Evolutionary conservation across 164 flowering plant genomes (phyloP).

Genomic region (Macadamia tetraphylla): DNA sequence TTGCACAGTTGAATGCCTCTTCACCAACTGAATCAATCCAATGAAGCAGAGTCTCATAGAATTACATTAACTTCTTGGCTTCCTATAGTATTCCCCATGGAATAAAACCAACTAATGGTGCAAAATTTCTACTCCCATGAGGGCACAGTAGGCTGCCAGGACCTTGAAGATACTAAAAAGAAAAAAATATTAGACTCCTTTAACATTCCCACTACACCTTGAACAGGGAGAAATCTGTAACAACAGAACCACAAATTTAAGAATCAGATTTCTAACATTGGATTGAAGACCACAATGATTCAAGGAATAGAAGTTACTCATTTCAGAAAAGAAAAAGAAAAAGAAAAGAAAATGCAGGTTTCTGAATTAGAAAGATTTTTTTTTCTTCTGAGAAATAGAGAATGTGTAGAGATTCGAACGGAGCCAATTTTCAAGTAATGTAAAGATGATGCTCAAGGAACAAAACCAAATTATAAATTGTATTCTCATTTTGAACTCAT

Average conservation of each 20-base stretch:
- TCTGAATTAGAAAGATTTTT: too few species aligned
- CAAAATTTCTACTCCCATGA: slow-evolving; percentile 70
- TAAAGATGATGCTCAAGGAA: neutral
- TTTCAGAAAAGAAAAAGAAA: too few species aligned
- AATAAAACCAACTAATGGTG: slow-evolving; percentile 29
- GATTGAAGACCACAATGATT: neutral
- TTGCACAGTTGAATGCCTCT: slow-evolving; percentile 63
- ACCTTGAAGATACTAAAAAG: slow-evolving; percentile 8
- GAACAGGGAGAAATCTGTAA: neutral
- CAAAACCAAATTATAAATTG: too few species aligned
- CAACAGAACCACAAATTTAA: neutral
- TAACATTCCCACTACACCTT: neutral
- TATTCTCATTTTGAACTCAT: too few species aligned
- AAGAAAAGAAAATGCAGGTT: too few species aligned
- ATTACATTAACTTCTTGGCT: slow-evolving; percentile 32
- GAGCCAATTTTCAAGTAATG: neutral
- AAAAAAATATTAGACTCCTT: neutral
- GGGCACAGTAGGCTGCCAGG: slow-evolving; percentile 28
- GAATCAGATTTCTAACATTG: too few species aligned
- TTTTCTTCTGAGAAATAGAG: neutral
- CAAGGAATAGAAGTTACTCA: too few species aligned
- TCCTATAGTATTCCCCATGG: slow-evolving; percentile 60
- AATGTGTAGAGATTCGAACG: neutral
- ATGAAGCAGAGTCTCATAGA: slow-evolving; percentile 30
- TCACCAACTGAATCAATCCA: slow-evolving; percentile 80